A percentile compares a stretch with the other conserved stretches of the same genome.
These are phyloP conservation scores for Asterophora parasitica DNA, from an alignment of 768 basidiomycete species.

Conservation along the genomic window DNA sequence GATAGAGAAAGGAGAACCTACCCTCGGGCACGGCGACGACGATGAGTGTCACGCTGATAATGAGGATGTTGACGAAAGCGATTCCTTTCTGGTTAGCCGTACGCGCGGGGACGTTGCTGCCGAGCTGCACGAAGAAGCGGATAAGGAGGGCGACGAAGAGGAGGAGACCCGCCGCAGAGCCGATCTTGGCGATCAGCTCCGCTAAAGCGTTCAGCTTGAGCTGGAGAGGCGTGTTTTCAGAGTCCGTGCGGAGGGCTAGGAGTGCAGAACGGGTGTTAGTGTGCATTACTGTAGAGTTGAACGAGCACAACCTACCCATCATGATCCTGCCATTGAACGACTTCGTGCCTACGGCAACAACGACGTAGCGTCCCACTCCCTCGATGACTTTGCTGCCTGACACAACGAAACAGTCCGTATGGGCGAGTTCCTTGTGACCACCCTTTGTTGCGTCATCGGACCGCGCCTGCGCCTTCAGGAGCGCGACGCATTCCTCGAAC, in stretches of 20 bases:
- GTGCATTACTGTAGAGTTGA: conserved; percentile 3
- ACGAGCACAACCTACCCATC: conserved; percentile 68
- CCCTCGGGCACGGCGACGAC: conserved; percentile 48
- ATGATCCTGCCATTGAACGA: conserved; percentile 97
- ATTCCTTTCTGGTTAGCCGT: conserved; percentile 81
- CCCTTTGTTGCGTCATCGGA: too few relatives aligned
- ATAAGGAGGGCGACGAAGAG: conserved; percentile 88
- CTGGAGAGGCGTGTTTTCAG: conserved; percentile 90
- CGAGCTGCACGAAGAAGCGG: conserved; percentile 89
- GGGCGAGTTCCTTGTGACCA: conserved; percentile 36
- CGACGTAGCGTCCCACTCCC: conserved; percentile 89
- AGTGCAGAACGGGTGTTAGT: conserved; percentile 1
- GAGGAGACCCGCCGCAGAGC: conserved; percentile 72
- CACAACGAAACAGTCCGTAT: conserved; percentile 89
- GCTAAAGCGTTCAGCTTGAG: conserved; percentile 91
- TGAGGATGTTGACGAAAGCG: conserved; percentile 87
- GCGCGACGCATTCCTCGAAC: conserved; percentile 67
- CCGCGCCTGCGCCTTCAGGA: conserved; percentile 32
- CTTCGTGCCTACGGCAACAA: conserved; percentile 87
- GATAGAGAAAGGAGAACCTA: conserved; percentile 12
- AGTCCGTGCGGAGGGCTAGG: conserved; percentile 77
- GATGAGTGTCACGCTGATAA: conserved; percentile 85
- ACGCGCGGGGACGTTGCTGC: conserved; percentile 50
- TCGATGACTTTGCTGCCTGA: conserved; percentile 92
- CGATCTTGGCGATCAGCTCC: conserved; percentile 91